These are phyloP conservation scores for Plantago rigida DNA, from an alignment of 305 asterid genomes.

Conservation along the genomic window DNA sequence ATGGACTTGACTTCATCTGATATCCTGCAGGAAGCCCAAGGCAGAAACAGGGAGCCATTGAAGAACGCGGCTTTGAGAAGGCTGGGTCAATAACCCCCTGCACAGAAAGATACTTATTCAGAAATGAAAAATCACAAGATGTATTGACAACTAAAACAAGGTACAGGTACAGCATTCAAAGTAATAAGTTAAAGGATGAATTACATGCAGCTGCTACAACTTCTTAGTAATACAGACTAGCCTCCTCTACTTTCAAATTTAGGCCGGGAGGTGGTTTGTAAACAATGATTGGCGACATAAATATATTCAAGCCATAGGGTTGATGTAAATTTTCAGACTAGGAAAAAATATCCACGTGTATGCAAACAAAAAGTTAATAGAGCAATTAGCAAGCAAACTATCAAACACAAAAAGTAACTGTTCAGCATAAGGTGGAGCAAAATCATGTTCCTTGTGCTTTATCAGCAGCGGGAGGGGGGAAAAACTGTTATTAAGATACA, in stretches of 20 bases:
- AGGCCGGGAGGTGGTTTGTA: too few relatives aligned
- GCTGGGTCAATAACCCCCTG: constrained; percentile 85
- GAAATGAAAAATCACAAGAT: constrained; percentile 2
- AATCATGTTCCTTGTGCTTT: too few relatives aligned
- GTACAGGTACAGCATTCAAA: not conserved
- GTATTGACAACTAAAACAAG: not conserved
- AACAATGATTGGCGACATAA: too few relatives aligned
- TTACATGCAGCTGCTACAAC: not conserved
- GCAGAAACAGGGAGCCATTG: constrained; percentile 70
- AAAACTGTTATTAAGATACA: not conserved
- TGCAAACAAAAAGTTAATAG: too few relatives aligned
- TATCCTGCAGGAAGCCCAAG: constrained; percentile 67
- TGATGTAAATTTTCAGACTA: too few relatives aligned
- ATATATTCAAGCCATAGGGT: too few relatives aligned
- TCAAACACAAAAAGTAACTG: too few relatives aligned
- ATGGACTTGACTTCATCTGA: constrained; percentile 46
- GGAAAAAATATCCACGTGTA: too few relatives aligned
- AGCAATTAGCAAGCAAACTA: too few relatives aligned
- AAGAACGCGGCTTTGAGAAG: constrained; percentile 62
- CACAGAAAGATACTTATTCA: constrained; percentile 9
- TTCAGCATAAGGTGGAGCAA: too few relatives aligned
- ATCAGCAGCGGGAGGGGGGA: not conserved
- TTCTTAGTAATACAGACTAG: too few relatives aligned
- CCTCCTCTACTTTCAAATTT: too few relatives aligned
- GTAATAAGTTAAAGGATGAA: not conserved